Percentiles rank a stretch among this genome's conserved stretches.
phyloP scores from a whole-genome alignment of 805 yeast genomes.

The Sungouiella blattae region DNA sequence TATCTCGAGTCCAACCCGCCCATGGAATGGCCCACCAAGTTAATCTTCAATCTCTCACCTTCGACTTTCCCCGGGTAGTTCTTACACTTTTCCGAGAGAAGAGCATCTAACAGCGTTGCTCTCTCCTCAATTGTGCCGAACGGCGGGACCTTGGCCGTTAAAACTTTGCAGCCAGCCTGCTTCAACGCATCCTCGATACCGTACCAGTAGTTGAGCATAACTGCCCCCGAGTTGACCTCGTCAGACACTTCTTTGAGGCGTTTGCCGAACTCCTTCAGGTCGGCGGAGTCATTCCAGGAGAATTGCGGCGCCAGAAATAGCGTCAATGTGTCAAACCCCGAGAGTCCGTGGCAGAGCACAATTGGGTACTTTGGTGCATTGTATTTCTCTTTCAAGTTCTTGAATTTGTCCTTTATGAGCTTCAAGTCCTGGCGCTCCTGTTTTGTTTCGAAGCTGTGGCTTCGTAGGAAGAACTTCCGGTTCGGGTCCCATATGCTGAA shows the following conservation, averaged over 20 bases:
- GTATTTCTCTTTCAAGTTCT: slow-evolving; percentile 37
- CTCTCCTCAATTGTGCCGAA: slow-evolving; percentile 72
- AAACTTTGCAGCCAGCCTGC: slow-evolving; percentile 60
- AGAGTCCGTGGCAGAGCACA: slow-evolving; percentile 81
- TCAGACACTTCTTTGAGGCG: background rate
- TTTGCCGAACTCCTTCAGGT: background rate
- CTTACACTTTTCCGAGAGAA: slow-evolving; percentile 36
- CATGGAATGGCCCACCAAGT: slow-evolving; percentile 87
- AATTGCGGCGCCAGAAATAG: slow-evolving; percentile 14
- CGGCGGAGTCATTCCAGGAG: slow-evolving; percentile 1
- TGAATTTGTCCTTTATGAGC: slow-evolving; percentile 28
- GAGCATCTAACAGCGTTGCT: slow-evolving; percentile 53
- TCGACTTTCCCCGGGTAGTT: slow-evolving; percentile 12
- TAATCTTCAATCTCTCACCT: slow-evolving; percentile 47
- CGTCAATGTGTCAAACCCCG: slow-evolving; percentile 64
- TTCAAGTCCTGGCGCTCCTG: slow-evolving; percentile 8
- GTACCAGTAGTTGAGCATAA: slow-evolving; percentile 70
- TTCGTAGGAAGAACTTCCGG: background rate
- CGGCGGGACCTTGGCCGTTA: slow-evolving; percentile 78
- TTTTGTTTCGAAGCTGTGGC: background rate
- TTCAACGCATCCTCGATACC: slow-evolving; percentile 67
- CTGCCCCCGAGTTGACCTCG: slow-evolving; percentile 13
- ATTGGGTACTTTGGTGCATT: slow-evolving; percentile 67
- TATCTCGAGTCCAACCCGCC: slow-evolving; percentile 88
- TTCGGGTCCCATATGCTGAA: background rate